Evolutionary conservation across 495 filamentous ascomycete genomes (phyloP).

Genomic region (Tuber melanosporum): DNA sequence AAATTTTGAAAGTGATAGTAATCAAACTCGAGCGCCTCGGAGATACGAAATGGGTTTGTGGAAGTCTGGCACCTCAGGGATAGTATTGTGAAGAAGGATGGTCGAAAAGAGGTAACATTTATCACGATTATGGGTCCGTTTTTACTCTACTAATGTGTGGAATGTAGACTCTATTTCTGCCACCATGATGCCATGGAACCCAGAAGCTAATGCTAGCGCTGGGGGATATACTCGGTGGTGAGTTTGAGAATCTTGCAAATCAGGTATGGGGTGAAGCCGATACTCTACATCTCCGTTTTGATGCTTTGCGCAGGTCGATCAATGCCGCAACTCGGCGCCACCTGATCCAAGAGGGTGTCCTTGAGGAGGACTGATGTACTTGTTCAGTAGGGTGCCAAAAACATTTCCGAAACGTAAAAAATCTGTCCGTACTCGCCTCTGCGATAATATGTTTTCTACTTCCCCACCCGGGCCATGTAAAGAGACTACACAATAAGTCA

Average conservation of each 20-base stretch:
- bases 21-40: background rate
- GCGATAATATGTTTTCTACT: too few species aligned
- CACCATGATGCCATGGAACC: background rate
- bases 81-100: background rate
- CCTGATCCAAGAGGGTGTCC: background rate
- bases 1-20: background rate
- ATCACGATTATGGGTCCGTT: background rate
- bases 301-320: background rate
- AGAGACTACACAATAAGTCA: too few species aligned
- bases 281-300: background rate
- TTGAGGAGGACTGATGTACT: background rate
- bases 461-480: too few species aligned
- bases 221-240: background rate
- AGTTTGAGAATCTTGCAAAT: background rate
- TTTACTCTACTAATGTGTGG: background rate
- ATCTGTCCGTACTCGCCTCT: too few species aligned
- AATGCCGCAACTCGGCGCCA: background rate
- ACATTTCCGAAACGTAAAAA: too few species aligned
- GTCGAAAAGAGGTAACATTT: background rate
- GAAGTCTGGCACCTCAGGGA: background rate
- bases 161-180: background rate
- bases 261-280: background rate
- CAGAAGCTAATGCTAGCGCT: background rate
- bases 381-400: too few species aligned
- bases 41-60: background rate